Evolutionary conservation across 1,284 basidiomycete genomes (phyloP).

Genomic region (Moniliella sp.): DNA sequence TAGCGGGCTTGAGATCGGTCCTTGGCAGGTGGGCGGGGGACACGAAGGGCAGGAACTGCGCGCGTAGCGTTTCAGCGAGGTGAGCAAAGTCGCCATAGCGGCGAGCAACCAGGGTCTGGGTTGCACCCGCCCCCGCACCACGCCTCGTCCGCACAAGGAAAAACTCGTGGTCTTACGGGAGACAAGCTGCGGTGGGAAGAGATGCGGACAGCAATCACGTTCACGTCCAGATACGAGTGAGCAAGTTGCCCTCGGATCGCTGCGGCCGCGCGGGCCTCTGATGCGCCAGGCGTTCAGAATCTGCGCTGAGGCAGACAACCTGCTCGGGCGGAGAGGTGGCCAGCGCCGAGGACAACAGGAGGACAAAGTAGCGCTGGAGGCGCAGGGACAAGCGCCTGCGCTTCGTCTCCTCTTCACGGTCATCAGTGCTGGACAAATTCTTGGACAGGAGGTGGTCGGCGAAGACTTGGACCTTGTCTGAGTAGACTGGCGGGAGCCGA

Average conservation of each 20-base stretch:
- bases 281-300: constrained; percentile 7
- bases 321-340: no score
- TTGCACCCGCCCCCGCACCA: constrained; percentile 40
- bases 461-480: constrained; percentile 31
- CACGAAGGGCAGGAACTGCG: no score
- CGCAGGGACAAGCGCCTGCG: constrained; percentile 12
- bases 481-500: constrained; percentile 28
- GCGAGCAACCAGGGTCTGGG: constrained; percentile 65
- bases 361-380: constrained; percentile 14
- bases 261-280: constrained; percentile 21
- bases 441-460: constrained; percentile 22
- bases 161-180: constrained; percentile 40
- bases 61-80: constrained; percentile 18
- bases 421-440: constrained; percentile 18
- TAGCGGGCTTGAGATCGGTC: no score
- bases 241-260: constrained; percentile 14
- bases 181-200: constrained; percentile 8
- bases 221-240: constrained; percentile 12
- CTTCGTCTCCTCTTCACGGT: constrained; percentile 15
- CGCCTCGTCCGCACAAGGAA: constrained; percentile 76
- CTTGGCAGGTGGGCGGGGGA: no score
- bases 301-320: constrained; percentile 9
- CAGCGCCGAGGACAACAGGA: no score
- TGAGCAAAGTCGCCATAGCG: constrained; percentile 75
- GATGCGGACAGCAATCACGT: constrained; percentile 6